These are phyloP conservation scores for Vinca minor DNA, from an alignment of 257 asterid species.

Conservation along the genomic window DNA sequence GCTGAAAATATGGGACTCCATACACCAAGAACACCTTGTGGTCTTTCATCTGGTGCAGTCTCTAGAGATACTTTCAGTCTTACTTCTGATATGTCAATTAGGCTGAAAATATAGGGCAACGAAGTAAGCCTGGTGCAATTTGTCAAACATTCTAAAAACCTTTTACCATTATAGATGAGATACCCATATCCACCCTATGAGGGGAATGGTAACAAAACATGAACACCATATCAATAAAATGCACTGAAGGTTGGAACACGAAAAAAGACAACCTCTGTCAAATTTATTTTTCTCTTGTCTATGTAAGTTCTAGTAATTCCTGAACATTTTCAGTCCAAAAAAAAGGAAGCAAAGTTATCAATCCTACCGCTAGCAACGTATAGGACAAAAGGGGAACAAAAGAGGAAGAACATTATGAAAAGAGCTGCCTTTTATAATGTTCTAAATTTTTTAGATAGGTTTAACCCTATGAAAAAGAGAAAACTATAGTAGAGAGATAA, in stretches of 20 bases:
- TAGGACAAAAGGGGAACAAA: not conserved
- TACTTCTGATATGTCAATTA: slow-evolving; percentile 88
- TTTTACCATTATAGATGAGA: not conserved
- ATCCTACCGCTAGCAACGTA: not conserved
- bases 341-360: not conserved
- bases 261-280: not conserved
- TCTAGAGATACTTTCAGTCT: slow-evolving; percentile 83
- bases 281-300: not conserved
- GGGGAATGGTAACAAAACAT: not conserved
- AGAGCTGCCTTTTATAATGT: not conserved
- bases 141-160: not conserved
- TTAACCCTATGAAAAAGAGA: not conserved
- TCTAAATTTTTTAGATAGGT: not conserved
- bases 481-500: not conserved
- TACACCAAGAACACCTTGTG: slow-evolving; percentile 85
- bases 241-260: not conserved
- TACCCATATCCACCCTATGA: not conserved
- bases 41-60: slow-evolving; percentile 88
- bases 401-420: not conserved
- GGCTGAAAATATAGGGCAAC: slow-evolving; percentile 40
- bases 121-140: not conserved
- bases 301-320: not conserved
- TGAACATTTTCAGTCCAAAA: not conserved
- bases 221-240: not conserved
- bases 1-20: slow-evolving; percentile 91